Base-by-base conservation (phyloP, 768 basidiomycete species). In the Boletus sp. region DNA sequence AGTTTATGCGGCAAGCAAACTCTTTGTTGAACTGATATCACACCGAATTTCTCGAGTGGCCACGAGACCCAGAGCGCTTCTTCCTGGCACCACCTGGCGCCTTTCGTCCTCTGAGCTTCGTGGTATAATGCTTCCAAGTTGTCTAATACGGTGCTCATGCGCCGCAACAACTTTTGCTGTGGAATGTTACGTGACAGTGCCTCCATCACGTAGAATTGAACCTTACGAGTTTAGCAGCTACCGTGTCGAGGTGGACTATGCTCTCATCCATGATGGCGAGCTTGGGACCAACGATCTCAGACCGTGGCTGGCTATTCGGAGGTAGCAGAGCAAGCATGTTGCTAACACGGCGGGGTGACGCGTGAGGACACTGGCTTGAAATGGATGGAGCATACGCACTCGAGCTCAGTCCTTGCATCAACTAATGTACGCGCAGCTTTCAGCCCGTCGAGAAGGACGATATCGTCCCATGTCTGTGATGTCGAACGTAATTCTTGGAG, bases 61-160 rank as follows among this genome's bases (percentile, higher is more conserved):
- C 91, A 93, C 11, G 90, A 91, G 28, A 82, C 73, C 91, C 91
- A 93, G 44, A 93, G 74, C 1, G 89, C 85, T 57, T 92, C 88
- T 60, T 82, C 76, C 12, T 79, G 77, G 2, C 83, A 85, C 86
- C 88, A 92, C 58, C 77, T 74, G 75, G 82, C 85, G 0, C 91
- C 90, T 69, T 89, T 91, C 15, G 74, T 71, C 68, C 81, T 89
- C 64, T 84, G 80, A 3, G 89, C 89, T 42, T 93, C 91, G 30
- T 80, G 73, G 12, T 91, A 71, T 3, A 90, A 67, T 3, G 70
- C 65, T 57, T 93, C 91, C 52, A 92, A 64, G 48, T 74, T 82
- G 39, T 92, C 90, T 46, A 91, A 71, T 24, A 83, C 76, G 1
- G 70, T 65, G 54, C 80, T 80, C 82, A 93, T 84, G 64, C 80